Percentiles rank a stretch among this genome's conserved stretches.
These are phyloP conservation scores for Fusarium sp. DNA, from an alignment of 2,329 filamentous ascomycete genomes.

Conservation along the genomic window DNA sequence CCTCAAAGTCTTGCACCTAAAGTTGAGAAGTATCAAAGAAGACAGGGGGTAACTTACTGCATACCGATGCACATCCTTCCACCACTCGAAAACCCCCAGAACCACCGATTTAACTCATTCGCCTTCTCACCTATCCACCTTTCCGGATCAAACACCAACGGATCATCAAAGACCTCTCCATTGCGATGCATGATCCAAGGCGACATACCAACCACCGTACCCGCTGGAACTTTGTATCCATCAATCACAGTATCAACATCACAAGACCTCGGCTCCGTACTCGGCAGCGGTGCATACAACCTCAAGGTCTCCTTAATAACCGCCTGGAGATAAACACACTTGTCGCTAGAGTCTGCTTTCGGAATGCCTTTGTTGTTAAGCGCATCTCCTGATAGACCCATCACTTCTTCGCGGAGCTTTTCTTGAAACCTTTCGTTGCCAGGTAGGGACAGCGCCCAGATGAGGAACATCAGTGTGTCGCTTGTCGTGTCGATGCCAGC, in stretches of 20 bases:
- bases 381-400: slow-evolving; percentile 42
- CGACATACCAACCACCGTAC: slow-evolving; percentile 49
- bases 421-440: slow-evolving; percentile 60
- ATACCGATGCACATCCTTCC: slow-evolving; percentile 47
- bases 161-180: slow-evolving; percentile 42
- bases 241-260: slow-evolving; percentile 36
- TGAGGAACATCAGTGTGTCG: slow-evolving; percentile 65
- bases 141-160: slow-evolving; percentile 47
- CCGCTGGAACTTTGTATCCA: slow-evolving; percentile 44
- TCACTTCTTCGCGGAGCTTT: slow-evolving; percentile 60
- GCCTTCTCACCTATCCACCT: slow-evolving; percentile 45
- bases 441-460: slow-evolving; percentile 65
- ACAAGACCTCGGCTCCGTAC: slow-evolving; percentile 62
- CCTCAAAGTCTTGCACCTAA: too few relatives aligned
- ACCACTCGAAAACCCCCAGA: slow-evolving; percentile 47
- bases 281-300: slow-evolving; percentile 66
- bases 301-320: slow-evolving; percentile 66
- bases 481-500: slow-evolving; percentile 69
- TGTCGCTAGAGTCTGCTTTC: slow-evolving; percentile 55
- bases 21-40: fast-evolving
- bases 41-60: slow-evolving; percentile 33
- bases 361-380: slow-evolving; percentile 49
- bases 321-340: slow-evolving; percentile 61
- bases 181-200: slow-evolving; percentile 50
- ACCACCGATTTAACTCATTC: slow-evolving; percentile 43